Evolutionary conservation across 495 filamentous ascomycete genomes (phyloP).

Genomic region (Aspergillus diversus): DNA sequence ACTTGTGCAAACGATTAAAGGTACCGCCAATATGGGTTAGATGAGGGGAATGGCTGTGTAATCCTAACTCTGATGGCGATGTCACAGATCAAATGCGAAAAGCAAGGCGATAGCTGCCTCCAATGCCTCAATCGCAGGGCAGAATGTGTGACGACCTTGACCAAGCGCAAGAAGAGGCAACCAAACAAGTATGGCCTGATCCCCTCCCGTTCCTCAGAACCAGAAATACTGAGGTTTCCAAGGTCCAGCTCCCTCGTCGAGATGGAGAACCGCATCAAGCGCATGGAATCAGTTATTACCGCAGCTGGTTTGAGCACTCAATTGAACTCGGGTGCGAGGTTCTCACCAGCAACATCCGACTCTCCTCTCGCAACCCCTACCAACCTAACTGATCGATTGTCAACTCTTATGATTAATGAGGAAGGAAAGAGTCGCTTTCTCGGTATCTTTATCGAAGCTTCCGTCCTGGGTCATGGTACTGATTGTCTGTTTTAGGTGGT

Average conservation of each 20-base stretch:
- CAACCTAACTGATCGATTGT: neutral
- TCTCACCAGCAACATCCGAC: neutral
- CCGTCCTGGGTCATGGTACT: neutral
- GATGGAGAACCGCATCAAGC: neutral
- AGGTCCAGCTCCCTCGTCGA: neutral
- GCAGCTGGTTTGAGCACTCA: neutral
- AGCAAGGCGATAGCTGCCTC: neutral
- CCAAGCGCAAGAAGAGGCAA: slow-evolving; percentile 1
- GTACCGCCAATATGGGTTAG: too few species aligned
- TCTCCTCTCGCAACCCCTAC: neutral
- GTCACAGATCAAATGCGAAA: neutral
- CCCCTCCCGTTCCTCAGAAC: too few species aligned
- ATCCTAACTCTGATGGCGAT: too few species aligned
- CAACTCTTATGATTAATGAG: neutral
- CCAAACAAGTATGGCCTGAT: neutral
- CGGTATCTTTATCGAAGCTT: neutral
- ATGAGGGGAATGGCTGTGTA: too few species aligned
- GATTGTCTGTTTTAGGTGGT: neutral
- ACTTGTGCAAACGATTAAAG: neutral
- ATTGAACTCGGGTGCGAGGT: neutral
- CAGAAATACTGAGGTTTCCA: neutral
- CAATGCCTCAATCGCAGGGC: neutral
- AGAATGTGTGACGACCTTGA: neutral
- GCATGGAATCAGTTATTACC: neutral
- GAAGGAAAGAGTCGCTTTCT: neutral